Percentiles rank a stretch among this genome's conserved stretches.
Conservation (phyloP, 129 eudicot genomes). For the carrot (Daucus carota) region DH1_v3.0 NC_030381.2:45195501-45196000, state of each 20-base stretch:
- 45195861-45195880: background rate
- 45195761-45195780: no score
- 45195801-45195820: background rate
- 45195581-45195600: slow-evolving; percentile 55
- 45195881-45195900: background rate
- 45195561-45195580: slow-evolving; percentile 39
- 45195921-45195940: background rate
- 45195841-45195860: background rate
- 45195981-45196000: background rate
- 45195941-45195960: background rate
- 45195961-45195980: background rate
- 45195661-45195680: background rate
- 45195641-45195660: background rate
- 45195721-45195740: background rate
- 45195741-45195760: background rate
- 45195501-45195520: slow-evolving; percentile 64
- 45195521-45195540: slow-evolving; percentile 68
- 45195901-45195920: background rate
- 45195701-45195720: no score
- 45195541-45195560: slow-evolving; percentile 44
- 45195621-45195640: background rate
- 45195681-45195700: background rate
- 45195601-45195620: background rate
- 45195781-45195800: background rate
- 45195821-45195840: background rate